Conservation (phyloP, 73 alveolate species). For the Uronychia setigera region DNA sequence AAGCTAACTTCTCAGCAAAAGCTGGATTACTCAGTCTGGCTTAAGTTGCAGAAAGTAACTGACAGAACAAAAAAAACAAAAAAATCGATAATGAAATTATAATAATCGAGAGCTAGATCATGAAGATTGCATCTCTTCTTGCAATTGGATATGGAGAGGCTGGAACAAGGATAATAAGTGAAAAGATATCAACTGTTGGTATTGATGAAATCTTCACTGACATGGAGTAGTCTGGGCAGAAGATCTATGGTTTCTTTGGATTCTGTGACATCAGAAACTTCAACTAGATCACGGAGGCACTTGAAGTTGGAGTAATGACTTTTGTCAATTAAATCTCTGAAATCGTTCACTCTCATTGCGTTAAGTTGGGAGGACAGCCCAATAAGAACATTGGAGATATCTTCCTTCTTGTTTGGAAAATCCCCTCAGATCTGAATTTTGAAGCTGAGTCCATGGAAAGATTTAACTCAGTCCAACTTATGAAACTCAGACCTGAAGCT, state of each 20-base stretch:
- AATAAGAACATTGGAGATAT: constrained; percentile 99
- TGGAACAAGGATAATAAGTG: constrained; percentile 17
- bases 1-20: neutral
- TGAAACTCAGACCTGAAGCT: neutral
- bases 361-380: constrained; percentile 93
- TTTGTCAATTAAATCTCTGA: constrained; percentile 93
- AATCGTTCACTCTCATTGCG: constrained; percentile 92
- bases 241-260: constrained; percentile 81
- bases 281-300: constrained; percentile 78
- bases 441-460: neutral
- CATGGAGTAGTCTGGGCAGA: constrained; percentile 52
- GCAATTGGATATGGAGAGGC: constrained; percentile 57
- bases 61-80: neutral
- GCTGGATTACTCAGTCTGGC: neutral
- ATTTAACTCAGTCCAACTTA: neutral
- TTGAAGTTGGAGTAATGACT: constrained; percentile 88
- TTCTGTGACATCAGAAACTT: constrained; percentile 88
- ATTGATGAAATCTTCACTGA: neutral
- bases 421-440: neutral
- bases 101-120: neutral
- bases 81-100: neutral
- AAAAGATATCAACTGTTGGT: neutral
- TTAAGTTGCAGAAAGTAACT: too few species aligned
- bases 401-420: constrained; percentile 89
- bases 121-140: constrained; percentile 27